These are phyloP conservation scores for Herpotrichia juniperi DNA, from an alignment of 2,329 filamentous ascomycete species.

Conservation along the genomic window DNA sequence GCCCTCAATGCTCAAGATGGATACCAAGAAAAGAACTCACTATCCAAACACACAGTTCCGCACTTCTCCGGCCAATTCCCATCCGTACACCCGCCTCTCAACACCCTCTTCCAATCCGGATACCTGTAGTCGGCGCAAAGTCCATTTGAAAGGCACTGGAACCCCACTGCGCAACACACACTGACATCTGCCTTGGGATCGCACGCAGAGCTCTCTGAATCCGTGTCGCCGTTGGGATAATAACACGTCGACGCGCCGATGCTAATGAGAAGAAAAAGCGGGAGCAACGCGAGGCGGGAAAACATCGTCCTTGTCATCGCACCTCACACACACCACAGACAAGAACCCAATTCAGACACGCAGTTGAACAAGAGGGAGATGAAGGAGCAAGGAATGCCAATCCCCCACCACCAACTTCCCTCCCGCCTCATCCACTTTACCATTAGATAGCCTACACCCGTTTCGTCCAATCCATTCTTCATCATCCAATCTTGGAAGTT, in stretches of 20 bases:
- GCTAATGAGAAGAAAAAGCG: constrained; percentile 1
- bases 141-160: constrained; percentile 25
- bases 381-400: neutral
- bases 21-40: too few species aligned
- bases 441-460: too few species aligned
- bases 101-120: constrained; percentile 15
- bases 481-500: too few species aligned
- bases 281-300: neutral
- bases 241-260: constrained; percentile 16
- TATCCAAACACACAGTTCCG: constrained; percentile 10
- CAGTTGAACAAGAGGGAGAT: neutral
- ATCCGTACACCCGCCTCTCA: constrained; percentile 26
- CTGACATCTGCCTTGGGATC: constrained; percentile 8
- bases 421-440: too few species aligned
- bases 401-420: neutral
- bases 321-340: neutral
- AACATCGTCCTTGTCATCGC: neutral
- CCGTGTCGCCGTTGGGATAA: constrained; percentile 21
- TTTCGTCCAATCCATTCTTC: too few species aligned
- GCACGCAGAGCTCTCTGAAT: constrained; percentile 13
- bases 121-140: constrained; percentile 24
- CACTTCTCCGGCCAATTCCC: neutral
- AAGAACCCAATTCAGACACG: neutral
- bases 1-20: too few species aligned
- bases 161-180: constrained; percentile 21